phyloP scores from a whole-genome alignment of 2,329 filamentous ascomycete species.

The Alternaria sp. region DNA sequence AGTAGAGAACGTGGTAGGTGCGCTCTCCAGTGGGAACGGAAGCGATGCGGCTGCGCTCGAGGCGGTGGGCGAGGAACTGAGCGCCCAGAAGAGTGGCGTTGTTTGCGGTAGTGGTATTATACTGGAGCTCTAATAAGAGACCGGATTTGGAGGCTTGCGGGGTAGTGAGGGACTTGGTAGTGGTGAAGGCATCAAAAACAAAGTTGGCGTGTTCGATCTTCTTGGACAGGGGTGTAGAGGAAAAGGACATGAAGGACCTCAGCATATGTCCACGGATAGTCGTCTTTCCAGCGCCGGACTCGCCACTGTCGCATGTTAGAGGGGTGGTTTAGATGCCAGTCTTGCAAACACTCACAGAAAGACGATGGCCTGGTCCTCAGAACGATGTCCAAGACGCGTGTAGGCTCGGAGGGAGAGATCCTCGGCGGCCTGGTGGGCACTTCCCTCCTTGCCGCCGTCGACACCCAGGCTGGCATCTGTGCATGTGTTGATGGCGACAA shows the following conservation, averaged over 20 bases:
- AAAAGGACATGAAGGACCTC: slow-evolving; percentile 85
- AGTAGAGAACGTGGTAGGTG: slow-evolving; percentile 96
- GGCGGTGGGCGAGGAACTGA: slow-evolving; percentile 90
- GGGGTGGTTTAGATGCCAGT: neutral
- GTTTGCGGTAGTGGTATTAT: slow-evolving; percentile 85
- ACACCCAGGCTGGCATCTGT: slow-evolving; percentile 86
- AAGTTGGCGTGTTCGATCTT: slow-evolving; percentile 95
- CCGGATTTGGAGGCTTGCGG: slow-evolving; percentile 96
- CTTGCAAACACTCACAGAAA: slow-evolving; percentile 76
- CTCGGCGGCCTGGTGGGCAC: slow-evolving; percentile 90
- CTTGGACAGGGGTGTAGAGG: slow-evolving; percentile 89
- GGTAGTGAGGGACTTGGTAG: slow-evolving; percentile 95
- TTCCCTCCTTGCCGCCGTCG: slow-evolving; percentile 91
- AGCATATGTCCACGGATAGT: slow-evolving; percentile 90
- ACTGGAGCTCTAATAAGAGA: slow-evolving; percentile 95
- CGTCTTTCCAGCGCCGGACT: slow-evolving; percentile 96
- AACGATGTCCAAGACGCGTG: slow-evolving; percentile 83
- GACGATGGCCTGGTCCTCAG: slow-evolving; percentile 90
- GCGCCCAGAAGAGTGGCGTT: slow-evolving; percentile 91
- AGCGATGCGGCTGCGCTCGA: slow-evolving; percentile 91
- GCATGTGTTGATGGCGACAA: slow-evolving; percentile 95
- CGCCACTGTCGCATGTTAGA: slow-evolving; percentile 69
- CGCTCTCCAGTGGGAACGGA: slow-evolving; percentile 94
- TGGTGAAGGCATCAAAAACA: slow-evolving; percentile 94
- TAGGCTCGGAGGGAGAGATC: slow-evolving; percentile 89